These are phyloP conservation scores for Eucalyptus cloeziana DNA, from an alignment of 345 rosid genomes.

Conservation along the genomic window DNA sequence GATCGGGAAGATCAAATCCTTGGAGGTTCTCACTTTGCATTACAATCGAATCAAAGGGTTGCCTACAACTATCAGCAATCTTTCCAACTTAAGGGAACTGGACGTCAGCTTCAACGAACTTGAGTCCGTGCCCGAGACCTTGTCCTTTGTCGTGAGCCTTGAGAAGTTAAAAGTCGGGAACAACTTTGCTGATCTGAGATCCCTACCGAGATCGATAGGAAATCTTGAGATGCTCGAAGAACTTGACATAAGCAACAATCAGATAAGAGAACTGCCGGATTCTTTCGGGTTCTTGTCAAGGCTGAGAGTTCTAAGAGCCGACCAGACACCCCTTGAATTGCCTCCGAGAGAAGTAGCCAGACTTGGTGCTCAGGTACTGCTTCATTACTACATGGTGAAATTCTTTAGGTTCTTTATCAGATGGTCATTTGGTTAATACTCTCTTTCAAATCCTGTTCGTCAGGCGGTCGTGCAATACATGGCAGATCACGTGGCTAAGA, in stretches of 20 bases:
- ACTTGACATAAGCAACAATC: conserved; percentile 56
- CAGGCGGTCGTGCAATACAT: conserved; percentile 52
- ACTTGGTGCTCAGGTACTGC: conserved; percentile 49
- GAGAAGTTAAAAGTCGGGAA: conserved; percentile 44
- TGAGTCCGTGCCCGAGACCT: conserved; percentile 39
- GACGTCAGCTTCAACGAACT: conserved; percentile 67
- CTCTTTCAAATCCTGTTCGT: background rate
- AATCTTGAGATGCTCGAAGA: conserved; percentile 67
- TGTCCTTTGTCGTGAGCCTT: conserved; percentile 31
- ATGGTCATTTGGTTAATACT: background rate
- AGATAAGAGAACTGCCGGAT: conserved; percentile 42
- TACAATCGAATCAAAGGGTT: conserved; percentile 47
- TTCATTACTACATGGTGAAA: background rate
- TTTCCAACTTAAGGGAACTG: conserved; percentile 41
- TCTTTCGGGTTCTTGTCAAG: conserved; percentile 38
- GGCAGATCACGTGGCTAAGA: conserved; percentile 21
- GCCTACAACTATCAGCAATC: conserved; percentile 48
- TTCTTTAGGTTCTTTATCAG: background rate
- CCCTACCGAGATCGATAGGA: conserved; percentile 50
- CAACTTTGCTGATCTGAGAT: conserved; percentile 57
- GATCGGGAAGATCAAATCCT: conserved; percentile 30
- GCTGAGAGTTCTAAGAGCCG: conserved; percentile 29
- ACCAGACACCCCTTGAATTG: conserved; percentile 53
- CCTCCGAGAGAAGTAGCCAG: conserved; percentile 41
- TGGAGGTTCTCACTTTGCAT: conserved; percentile 46